Percentiles rank a stretch among this genome's conserved stretches.
phyloP scores from a whole-genome alignment of 257 asterid species.

The Rauvolfia tetraphylla region DNA sequence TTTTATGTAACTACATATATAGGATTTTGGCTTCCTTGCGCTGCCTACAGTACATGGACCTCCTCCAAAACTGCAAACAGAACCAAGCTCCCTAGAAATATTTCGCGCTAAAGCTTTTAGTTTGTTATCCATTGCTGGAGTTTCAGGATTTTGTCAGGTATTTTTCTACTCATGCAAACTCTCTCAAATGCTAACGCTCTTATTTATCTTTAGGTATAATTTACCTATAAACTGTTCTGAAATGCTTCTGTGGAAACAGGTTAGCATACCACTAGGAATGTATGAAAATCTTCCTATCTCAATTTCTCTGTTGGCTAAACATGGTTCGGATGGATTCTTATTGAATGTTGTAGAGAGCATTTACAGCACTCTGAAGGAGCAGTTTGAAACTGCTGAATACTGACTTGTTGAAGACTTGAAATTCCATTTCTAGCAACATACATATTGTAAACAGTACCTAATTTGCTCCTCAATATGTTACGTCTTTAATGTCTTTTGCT shows the following conservation, averaged over 20 bases:
- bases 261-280: conserved; percentile 72
- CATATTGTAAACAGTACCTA: too few relatives aligned
- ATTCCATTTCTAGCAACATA: neutral
- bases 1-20: neutral
- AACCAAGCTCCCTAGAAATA: conserved; percentile 48
- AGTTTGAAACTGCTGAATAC: conserved; percentile 13
- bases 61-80: conserved; percentile 75
- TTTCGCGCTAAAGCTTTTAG: conserved; percentile 88
- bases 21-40: conserved; percentile 73
- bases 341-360: conserved; percentile 50
- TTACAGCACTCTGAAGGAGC: conserved; percentile 34
- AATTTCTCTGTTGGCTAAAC: conserved; percentile 74
- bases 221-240: neutral
- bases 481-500: too few relatives aligned
- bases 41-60: conserved; percentile 90
- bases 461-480: too few relatives aligned
- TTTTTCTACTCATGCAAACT: neutral
- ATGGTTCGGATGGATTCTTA: conserved; percentile 71
- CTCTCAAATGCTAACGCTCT: too few relatives aligned
- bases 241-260: conserved; percentile 36
- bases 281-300: conserved; percentile 62
- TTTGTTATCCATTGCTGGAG: conserved; percentile 79
- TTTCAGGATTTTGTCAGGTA: conserved; percentile 94
- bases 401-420: conserved; percentile 10
- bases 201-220: too few relatives aligned